Base-by-base conservation (phyloP, 2,329 filamentous ascomycete species). In the Coleophoma eucalyptorum region DNA sequence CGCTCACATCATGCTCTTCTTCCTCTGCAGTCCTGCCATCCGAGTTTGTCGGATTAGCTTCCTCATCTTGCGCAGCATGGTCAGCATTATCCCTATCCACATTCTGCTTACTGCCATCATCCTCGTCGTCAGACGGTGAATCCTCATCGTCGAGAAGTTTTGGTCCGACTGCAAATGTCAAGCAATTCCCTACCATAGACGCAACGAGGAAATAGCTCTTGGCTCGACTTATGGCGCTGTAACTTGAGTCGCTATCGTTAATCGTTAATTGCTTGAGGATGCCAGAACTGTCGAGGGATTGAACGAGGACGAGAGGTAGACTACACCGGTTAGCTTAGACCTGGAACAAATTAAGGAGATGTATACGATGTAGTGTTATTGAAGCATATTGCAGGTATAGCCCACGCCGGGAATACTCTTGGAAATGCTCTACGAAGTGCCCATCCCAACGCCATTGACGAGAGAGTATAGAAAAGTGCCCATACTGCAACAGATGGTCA, bases 201-300 rank as follows among this genome's bases (percentile, higher is more conserved):
- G 81, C 84, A 52, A 87, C 76, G 4, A 87, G 67, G 60, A 87
- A 85, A 64, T 85, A 87, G 12, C 79, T 80, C 60, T 84, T 80
- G 6, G 81, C 81, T 8, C 83, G 72, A 46, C 77, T 72, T 10
- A 86, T 67, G 1, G 78, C 79, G 3, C 69, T 67, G 5, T 65
- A 58, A 4, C 68, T 69, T 65, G 57, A 76, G 42, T 58, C 56
- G 69, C 60, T 71, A 58, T 53, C 73, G 58, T 53, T 65, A 58
- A 51, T 62, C 1, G 72, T 62, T n/a, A 85, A 69, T 2, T 72
- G 63, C 31, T 72, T 63, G 6, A 86, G 68, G 20, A 84, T 79
- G 4, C 81, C 81, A 0, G 83, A 54, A 34, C 62, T 63, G 34
- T 56, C 46, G 7, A 59, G 40, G 16, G 55, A 57, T 35, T 78